Evolutionary conservation across 805 yeast genomes (phyloP), one percentile per base, ranked within the genome.

Genomic region (Candida ficus): DNA sequence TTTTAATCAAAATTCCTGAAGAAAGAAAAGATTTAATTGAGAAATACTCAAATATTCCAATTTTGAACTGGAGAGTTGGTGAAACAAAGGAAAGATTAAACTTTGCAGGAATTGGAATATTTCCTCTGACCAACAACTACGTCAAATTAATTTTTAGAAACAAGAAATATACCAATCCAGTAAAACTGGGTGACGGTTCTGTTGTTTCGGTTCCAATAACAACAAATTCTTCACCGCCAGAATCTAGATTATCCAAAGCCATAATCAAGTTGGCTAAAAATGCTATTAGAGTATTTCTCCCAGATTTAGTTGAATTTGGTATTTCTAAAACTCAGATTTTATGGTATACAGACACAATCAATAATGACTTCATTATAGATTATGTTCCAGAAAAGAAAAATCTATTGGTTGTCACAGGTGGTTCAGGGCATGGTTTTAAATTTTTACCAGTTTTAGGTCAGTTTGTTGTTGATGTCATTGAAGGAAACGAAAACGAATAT

Each of bases 311-410:
- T 2, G 41, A 41, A 29, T 44, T 45, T 29, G 56, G 56, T 13
- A 37, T 37, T 14, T 25, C 35, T 6, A 29, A 35, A n/a, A 46
- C 54, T 1, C 22, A 47, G 63, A 62, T 37, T 58, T 63, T 69
- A 43, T 71, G 67, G 67, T 62, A 61, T 41, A 61, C 62, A 5
- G 66, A 63, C 39, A 51, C 66, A 4, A 60, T 60, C 16, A 54
- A 61, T 34, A 56, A 59, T 28, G 63, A 50, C 47, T 37, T 23
- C 14, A 20, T 37, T n/a, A 23, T 37, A 6, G 40, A 37, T 20
- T 31, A n/a, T 20, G 31, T 25, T 14, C 40, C 40, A 10, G 14
- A 20, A 3, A 63, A 31, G 22, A 50, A 49, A 22, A 53, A 52
- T 18, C 37, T 62, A 26, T 34, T 62, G 6, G 64, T 57, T n/a